Conservation (phyloP, 345 rosid genomes). For the Excoecaria cochinchinensis region DNA sequence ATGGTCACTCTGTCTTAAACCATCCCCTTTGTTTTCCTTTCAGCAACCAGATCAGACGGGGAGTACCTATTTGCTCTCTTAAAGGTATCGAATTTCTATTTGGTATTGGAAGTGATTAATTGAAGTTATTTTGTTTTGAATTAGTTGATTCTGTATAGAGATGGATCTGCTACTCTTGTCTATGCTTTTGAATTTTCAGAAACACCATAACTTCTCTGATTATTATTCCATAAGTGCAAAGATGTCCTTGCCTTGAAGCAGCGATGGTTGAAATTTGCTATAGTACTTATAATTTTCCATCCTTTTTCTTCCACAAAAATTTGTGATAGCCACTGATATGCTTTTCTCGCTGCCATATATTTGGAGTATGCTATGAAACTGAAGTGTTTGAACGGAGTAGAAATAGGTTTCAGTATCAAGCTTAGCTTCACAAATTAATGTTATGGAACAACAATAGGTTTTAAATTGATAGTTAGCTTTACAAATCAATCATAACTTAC, state of each 20-base stretch:
- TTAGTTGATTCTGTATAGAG: not conserved
- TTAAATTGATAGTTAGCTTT: not conserved
- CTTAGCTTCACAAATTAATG: not conserved
- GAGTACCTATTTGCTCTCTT: conserved; percentile 17
- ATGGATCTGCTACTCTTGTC: not conserved
- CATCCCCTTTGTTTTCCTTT: conserved; percentile 21
- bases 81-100: conserved; percentile 33
- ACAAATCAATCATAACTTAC: not conserved
- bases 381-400: no score
- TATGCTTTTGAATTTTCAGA: not conserved
- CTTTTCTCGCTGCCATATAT: not conserved
- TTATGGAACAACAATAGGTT: no score
- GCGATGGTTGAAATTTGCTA: not conserved
- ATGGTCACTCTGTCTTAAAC: conserved; percentile 20
- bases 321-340: not conserved
- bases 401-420: no score
- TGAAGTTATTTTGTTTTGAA: not conserved
- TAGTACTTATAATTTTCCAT: not conserved
- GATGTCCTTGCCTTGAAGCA: not conserved
- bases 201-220: not conserved
- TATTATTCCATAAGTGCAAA: not conserved
- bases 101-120: not conserved
- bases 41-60: conserved; percentile 31
- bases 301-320: no score
- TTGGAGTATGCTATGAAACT: not conserved